Conservation (phyloP, 1,284 basidiomycete species). For the Cronartium quercuum region DNA sequence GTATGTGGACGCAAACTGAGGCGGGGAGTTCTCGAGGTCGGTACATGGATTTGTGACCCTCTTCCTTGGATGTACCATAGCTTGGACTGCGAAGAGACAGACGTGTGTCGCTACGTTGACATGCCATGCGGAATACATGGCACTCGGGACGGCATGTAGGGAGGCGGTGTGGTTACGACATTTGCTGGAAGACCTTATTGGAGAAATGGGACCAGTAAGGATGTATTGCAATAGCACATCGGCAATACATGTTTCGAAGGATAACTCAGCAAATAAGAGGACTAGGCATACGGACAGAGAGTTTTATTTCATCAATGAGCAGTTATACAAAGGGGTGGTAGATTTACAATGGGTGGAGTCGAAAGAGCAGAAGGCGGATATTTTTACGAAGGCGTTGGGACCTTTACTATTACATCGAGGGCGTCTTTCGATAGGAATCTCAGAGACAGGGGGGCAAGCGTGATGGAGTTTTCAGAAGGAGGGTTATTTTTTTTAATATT, state of each 20-base stretch:
- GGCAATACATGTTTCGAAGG: background rate
- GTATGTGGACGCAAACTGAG: background rate
- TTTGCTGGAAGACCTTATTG: background rate
- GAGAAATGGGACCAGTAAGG: too few species aligned
- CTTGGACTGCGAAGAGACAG: background rate
- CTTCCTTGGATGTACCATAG: background rate
- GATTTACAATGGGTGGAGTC: background rate
- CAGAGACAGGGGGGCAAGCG: too few species aligned
- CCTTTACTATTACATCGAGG: background rate
- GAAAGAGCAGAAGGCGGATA: constrained; percentile 2
- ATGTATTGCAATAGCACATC: constrained; percentile 1
- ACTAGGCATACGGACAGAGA: constrained; percentile 5
- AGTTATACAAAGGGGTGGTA: background rate
- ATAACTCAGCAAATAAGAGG: background rate
- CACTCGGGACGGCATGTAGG: background rate
- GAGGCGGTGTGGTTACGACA: background rate
- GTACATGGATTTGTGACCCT: too few species aligned
- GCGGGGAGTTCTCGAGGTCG: constrained; percentile 6
- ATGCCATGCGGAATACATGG: constrained; percentile 20
- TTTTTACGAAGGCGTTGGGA: constrained; percentile 23
- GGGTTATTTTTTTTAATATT: too few species aligned
- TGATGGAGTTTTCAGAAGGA: too few species aligned
- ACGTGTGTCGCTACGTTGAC: background rate
- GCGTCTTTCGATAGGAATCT: too few species aligned
- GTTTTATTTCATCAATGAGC: constrained; percentile 19